These are phyloP conservation scores for Nakataea oryzae DNA, from an alignment of 2,329 filamentous ascomycete genomes.

Conservation along the genomic window DNA sequence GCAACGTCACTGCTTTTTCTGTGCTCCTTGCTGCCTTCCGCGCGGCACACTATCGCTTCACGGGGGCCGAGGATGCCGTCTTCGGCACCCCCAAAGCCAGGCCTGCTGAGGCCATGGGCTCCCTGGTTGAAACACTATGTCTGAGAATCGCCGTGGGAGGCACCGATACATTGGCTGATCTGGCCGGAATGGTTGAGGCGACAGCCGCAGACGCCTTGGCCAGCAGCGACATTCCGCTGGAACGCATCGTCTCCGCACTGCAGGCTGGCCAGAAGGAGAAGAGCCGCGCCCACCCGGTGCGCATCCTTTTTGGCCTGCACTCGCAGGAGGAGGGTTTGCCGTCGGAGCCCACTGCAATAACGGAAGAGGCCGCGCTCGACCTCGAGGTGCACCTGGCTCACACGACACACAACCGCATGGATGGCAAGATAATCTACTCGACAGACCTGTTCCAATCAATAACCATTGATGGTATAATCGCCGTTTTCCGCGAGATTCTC, in stretches of 20 bases:
- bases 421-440: conserved; percentile 21
- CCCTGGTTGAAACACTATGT: not conserved
- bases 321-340: not conserved
- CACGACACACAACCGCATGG: conserved; percentile 16
- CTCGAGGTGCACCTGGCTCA: conserved; percentile 29
- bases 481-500: no score
- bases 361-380: conserved; percentile 10
- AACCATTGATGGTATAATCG: no score
- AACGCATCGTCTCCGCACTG: not conserved
- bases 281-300: not conserved
- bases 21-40: conserved; percentile 22
- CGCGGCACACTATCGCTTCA: conserved; percentile 16
- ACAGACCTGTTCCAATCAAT: conserved; percentile 10
- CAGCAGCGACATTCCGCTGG: not conserved
- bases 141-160: not conserved
- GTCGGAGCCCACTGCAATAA: no score
- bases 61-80: conserved; percentile 6
- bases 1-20: conserved; percentile 17
- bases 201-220: not conserved
- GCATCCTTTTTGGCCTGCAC: not conserved
- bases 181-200: no score
- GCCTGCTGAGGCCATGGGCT: not conserved
- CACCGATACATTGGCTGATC: not conserved
- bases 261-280: not conserved
- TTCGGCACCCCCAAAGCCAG: not conserved